phyloP scores from a whole-genome alignment of 495 filamentous ascomycete species.

The Penicillium cataractarum region DNA sequence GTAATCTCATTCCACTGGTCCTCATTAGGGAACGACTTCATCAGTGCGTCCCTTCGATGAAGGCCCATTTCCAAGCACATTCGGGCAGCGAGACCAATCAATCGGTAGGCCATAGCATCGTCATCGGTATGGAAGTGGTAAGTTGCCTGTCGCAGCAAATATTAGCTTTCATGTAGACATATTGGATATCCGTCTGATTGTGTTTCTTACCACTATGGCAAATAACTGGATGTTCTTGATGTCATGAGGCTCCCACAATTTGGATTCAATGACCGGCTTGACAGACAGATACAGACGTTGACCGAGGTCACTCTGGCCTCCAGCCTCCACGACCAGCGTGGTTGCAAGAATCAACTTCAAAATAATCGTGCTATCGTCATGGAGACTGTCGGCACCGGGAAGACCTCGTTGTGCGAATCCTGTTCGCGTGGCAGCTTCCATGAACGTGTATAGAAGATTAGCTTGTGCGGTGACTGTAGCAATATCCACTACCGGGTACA shows the following conservation, averaged over 20 bases:
- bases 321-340: slow-evolving; percentile 71
- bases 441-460: slow-evolving; percentile 67
- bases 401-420: slow-evolving; percentile 59
- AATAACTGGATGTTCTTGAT: slow-evolving; percentile 73
- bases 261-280: slow-evolving; percentile 67
- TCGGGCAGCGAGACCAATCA: slow-evolving; percentile 74
- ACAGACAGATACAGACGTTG: slow-evolving; percentile 70
- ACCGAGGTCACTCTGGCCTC: slow-evolving; percentile 75
- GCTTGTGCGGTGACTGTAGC: slow-evolving; percentile 66
- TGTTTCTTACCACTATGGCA: slow-evolving; percentile 64
- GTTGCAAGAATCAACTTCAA: slow-evolving; percentile 81
- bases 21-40: slow-evolving; percentile 64
- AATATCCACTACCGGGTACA: slow-evolving; percentile 82
- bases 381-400: slow-evolving; percentile 63
- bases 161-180: not conserved
- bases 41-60: slow-evolving; percentile 72
- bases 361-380: slow-evolving; percentile 68
- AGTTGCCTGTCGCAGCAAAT: slow-evolving; percentile 59
- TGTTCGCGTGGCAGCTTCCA: slow-evolving; percentile 63
- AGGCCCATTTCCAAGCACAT: slow-evolving; percentile 81
- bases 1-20: slow-evolving; percentile 61
- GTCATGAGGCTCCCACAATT: slow-evolving; percentile 66
- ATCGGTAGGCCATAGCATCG: slow-evolving; percentile 77
- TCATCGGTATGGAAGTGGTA: slow-evolving; percentile 85
- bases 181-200: not conserved